Conservation (phyloP, 306 rosid genomes). For the Prosopis cineraria region DNA sequence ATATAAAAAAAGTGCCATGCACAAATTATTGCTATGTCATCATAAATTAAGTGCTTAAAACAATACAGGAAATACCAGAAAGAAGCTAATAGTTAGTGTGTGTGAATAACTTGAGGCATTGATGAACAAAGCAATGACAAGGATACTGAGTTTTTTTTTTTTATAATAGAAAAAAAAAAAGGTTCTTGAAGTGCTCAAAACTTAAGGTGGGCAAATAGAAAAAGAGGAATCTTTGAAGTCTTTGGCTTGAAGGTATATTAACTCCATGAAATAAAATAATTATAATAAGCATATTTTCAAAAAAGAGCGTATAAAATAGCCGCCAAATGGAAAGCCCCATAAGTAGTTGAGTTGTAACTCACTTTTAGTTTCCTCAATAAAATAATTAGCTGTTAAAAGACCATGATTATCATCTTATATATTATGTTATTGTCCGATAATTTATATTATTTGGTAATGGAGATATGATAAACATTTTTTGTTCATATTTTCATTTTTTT, state of each 20-base stretch:
- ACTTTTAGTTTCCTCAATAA: background rate
- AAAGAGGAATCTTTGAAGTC: constrained; percentile 43
- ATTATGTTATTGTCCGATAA: background rate
- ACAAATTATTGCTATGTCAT: no score
- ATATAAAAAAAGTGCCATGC: no score
- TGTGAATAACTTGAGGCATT: no score
- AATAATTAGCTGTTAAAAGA: background rate
- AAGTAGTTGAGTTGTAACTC: constrained; percentile 36
- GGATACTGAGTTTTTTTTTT: background rate
- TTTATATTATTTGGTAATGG: background rate
- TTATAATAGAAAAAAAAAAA: no score
- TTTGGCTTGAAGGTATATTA: constrained; percentile 57
- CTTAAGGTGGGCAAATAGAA: constrained; percentile 24
- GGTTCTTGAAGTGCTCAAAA: constrained; percentile 39
- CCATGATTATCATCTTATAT: background rate
- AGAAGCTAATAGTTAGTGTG: no score
- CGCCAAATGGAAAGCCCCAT: constrained; percentile 42
- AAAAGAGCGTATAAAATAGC: constrained; percentile 42
- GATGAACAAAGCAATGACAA: constrained; percentile 3
- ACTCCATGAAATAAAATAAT: constrained; percentile 25
- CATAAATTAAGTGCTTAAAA: no score
- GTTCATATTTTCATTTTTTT: background rate
- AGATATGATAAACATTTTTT: background rate
- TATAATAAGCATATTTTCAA: constrained; percentile 32
- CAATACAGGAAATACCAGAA: no score